Evolutionary conservation across 768 basidiomycete species (phyloP), one percentile per base, ranked within the genome.

Genomic region (Termitomyces titanicus): DNA sequence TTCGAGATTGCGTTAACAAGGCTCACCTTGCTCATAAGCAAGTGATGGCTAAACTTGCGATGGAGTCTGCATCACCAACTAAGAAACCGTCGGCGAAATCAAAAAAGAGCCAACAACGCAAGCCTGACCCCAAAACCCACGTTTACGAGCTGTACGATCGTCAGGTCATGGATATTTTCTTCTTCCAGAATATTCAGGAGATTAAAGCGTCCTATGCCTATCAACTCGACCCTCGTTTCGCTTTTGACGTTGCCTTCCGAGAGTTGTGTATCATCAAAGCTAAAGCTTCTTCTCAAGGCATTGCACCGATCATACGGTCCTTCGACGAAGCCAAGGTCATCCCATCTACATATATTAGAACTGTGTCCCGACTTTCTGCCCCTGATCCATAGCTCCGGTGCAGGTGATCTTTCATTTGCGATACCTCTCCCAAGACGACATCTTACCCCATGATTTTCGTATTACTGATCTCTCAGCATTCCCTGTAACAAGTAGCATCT

Each of bases 171-270:
- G 66, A 47, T 29, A 64, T 72, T 0, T 8, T 37, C 37, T 65
- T 70, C 13, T 65, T 67, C 47, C 64, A 42, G 47, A 71, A 73
- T 37, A 43, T 77, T 20, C 71, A 77, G 7, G 68, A 78, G 46
- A 61, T 85, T 22, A 84, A 82, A 61, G 84, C 85, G 0, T 86
- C 86, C 0, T 82, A 73, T 38, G 85, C 87, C 0, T 81, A 80
- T 51, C 33, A 5, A 0, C 50, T 60, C n/a, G 58, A 58, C 1
- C 29, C 58, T 8, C 52, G 9, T 0, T 85, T 88, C 51, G 84
- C 69, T 0, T 85, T 85, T 61, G 58, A 60, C 0, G 76, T 87
- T 31, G 85, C 86, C 0, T 86, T 82, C 58, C 61, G 58, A 15
- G 71, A 73, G 1, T 60, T 88, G 1, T 84, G 83, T 58, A 47